Evolutionary conservation across 768 basidiomycete species (phyloP), one percentile per base, ranked within the genome.

Genomic region (Lactarius sp.): DNA sequence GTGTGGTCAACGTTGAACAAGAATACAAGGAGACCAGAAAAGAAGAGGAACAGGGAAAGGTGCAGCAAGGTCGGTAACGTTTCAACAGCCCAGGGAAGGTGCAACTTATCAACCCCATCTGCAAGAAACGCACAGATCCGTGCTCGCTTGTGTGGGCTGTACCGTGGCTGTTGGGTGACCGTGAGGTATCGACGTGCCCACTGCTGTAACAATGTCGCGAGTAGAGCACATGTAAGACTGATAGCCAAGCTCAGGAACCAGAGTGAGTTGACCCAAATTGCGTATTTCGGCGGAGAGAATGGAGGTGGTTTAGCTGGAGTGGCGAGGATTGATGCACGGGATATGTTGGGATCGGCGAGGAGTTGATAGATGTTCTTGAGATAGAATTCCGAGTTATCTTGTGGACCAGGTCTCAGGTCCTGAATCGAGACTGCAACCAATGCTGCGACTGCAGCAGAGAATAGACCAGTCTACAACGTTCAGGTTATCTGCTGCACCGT

Each of bases 371-470:
- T 44, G 4, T 44, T 52, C 34, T 16, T 14, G 7, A 63, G 56
- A 37, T 52, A 39, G 36, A 47, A 46, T n/a, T 27, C 47, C 1
- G 47, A 39, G 16, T 44, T 47, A 22, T 56, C 55, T 9, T 51
- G 49, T 3, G 52, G 31, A 18, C 31, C 16, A 33, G 60, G 60
- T 18, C 31, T 67, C 9, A 68, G 47, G 10, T 56, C 54, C 20
- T 55, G 64, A 6, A 62, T 13, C 2, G 61, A 52, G 27, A 63
- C 61, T 4, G 59, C 22, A 41, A 67, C 54, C 22, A 67, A 52
- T 27, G 56, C 37, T 22, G 55, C 61, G 22, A 68, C 41, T 3
- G 62, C 55, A 4, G 53, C 66, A 10, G 68, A 60, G 46, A 68
- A 68, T 12, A 68, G 36, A 52, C 61, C 61, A 27, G 59, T 42